Conservation (phyloP, 768 basidiomycete genomes). For the Hypholoma fasciculare region DNA sequence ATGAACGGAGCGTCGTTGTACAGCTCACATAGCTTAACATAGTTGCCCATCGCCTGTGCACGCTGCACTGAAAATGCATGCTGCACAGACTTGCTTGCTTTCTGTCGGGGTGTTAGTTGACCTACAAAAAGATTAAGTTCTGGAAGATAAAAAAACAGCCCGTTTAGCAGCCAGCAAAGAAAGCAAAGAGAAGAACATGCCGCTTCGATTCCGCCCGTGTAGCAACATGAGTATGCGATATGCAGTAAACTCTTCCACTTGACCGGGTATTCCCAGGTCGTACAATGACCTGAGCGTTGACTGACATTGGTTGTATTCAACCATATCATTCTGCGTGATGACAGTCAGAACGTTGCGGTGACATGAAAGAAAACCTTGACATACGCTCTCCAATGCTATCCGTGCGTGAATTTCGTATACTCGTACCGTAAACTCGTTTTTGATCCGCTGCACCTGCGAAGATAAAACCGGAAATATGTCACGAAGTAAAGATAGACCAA, state of each 20-base stretch:
- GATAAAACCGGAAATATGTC: slow-evolving; percentile 6
- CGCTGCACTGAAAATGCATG: slow-evolving; percentile 92
- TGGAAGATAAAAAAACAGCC: slow-evolving; percentile 28
- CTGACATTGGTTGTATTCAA: slow-evolving; percentile 99
- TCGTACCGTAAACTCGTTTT: slow-evolving; percentile 95
- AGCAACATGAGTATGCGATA: slow-evolving; percentile 96
- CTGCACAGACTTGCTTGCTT: slow-evolving; percentile 72
- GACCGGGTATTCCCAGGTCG: slow-evolving; percentile 90
- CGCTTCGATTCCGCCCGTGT: slow-evolving; percentile 91
- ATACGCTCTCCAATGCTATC: slow-evolving; percentile 68
- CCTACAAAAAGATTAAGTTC: slow-evolving; percentile 97
- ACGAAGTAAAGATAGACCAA: neutral
- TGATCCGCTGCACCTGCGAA: slow-evolving; percentile 92
- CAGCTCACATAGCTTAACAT: slow-evolving; percentile 86
- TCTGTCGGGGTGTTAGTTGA: slow-evolving; percentile 94
- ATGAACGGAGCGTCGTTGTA: slow-evolving; percentile 89
- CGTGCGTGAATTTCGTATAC: slow-evolving; percentile 99
- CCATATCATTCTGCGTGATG: slow-evolving; percentile 80
- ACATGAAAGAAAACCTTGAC: slow-evolving; percentile 5
- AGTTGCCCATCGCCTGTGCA: slow-evolving; percentile 90
- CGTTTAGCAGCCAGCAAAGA: neutral
- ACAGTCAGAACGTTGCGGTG: neutral
- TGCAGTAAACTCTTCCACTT: slow-evolving; percentile 94
- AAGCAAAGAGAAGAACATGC: slow-evolving; percentile 43
- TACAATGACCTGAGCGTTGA: slow-evolving; percentile 87